Evolutionary conservation across 1,284 basidiomycete genomes (phyloP).

Genomic region (Pseudozyma hubeiensis): DNA sequence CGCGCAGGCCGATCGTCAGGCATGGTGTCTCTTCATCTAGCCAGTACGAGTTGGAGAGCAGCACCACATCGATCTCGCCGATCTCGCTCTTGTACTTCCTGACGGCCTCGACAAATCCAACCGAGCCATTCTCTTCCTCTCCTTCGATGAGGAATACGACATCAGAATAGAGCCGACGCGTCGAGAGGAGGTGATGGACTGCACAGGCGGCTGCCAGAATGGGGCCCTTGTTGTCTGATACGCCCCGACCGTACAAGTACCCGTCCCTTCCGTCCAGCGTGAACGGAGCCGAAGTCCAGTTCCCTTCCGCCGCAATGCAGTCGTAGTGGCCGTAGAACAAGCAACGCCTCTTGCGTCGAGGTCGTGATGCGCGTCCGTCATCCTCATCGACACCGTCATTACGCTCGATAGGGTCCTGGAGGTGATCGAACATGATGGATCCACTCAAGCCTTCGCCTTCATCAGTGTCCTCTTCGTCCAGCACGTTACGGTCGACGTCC

Average conservation of each 20-base stretch:
- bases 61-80: constrained; percentile 59
- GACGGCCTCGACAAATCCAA: constrained; percentile 83
- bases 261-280: constrained; percentile 85
- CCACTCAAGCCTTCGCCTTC: constrained; percentile 30
- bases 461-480: constrained; percentile 8
- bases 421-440: constrained; percentile 37
- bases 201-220: constrained; percentile 91
- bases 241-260: constrained; percentile 91
- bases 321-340: constrained; percentile 67
- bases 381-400: constrained; percentile 3
- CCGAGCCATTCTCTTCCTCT: constrained; percentile 92
- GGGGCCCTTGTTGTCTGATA: constrained; percentile 84
- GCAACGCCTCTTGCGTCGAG: constrained; percentile 34
- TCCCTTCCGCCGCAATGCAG: constrained; percentile 56
- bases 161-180: constrained; percentile 82
- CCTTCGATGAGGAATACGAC: constrained; percentile 93
- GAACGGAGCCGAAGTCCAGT: constrained; percentile 90
- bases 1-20: constrained; percentile 92
- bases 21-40: constrained; percentile 93
- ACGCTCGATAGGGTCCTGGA: constrained; percentile 10
- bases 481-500: constrained; percentile 1
- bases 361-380: constrained; percentile 5
- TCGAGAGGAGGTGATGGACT: constrained; percentile 80
- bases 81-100: constrained; percentile 74
- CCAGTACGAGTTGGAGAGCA: constrained; percentile 87